Evolutionary conservation across 2,329 filamentous ascomycete genomes (phyloP).

Genomic region (Aspergillus neotritici): DNA sequence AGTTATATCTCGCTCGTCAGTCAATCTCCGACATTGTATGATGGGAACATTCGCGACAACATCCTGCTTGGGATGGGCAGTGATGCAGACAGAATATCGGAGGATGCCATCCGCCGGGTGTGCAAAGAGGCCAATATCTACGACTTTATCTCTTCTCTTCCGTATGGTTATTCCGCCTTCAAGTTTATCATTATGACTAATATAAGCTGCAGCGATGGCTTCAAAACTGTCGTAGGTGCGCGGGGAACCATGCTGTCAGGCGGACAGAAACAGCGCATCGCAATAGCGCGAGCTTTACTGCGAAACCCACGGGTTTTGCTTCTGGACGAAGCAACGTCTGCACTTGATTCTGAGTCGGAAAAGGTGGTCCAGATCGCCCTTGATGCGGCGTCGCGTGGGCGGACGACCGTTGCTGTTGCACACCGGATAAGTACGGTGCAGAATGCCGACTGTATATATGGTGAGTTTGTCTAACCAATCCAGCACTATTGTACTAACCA

Average conservation of each 20-base stretch:
- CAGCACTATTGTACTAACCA: no score
- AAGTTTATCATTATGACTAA: not conserved
- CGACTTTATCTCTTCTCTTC: slow-evolving; percentile 46
- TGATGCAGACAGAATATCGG: not conserved
- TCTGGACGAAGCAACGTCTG: slow-evolving; percentile 51
- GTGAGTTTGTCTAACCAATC: no score
- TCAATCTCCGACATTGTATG: not conserved
- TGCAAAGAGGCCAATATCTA: slow-evolving; percentile 38
- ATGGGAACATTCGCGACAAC: not conserved
- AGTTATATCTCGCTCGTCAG: not conserved
- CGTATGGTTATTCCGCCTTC: slow-evolving; percentile 13
- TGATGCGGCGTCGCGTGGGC: slow-evolving; percentile 7
- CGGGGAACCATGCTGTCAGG: slow-evolving; percentile 47
- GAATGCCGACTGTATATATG: slow-evolving; percentile 49
- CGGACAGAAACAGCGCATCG: slow-evolving; percentile 50
- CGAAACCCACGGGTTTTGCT: slow-evolving; percentile 46
- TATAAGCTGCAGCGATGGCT: slow-evolving; percentile 28
- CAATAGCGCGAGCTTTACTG: slow-evolving; percentile 48
- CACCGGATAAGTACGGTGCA: slow-evolving; percentile 18
- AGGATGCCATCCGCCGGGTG: not conserved
- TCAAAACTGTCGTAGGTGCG: slow-evolving; percentile 46
- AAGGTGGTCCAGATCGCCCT: slow-evolving; percentile 29
- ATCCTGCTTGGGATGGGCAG: not conserved
- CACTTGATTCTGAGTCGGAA: slow-evolving; percentile 46
- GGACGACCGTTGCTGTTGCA: slow-evolving; percentile 17